Conservation (phyloP, 78 protist genomes). For the Guillardia theta region DNA sequence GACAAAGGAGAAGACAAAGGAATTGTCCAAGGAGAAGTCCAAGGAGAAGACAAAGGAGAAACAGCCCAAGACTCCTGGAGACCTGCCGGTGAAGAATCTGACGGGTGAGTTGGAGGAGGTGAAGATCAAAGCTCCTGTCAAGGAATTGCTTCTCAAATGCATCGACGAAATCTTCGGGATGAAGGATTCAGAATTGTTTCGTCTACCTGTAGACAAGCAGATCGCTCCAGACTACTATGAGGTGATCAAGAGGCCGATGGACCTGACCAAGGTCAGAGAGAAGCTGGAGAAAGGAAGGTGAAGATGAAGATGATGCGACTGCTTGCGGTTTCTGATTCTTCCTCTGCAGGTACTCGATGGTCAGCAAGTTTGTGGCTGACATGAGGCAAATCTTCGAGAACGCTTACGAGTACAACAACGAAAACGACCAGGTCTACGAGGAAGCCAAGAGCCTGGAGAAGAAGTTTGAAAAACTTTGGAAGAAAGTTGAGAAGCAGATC, state of each 20-base stretch:
- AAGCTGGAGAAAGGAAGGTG: not conserved
- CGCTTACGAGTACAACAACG: not conserved
- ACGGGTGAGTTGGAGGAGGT: not conserved
- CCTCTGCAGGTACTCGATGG: not conserved
- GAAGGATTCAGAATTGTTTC: not conserved
- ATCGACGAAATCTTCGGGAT: not conserved
- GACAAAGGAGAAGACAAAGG: not conserved
- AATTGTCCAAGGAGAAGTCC: not conserved
- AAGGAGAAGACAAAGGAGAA: not conserved
- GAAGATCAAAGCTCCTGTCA: not conserved
- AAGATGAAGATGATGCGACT: too few species aligned
- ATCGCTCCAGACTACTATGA: not conserved
- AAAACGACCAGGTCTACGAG: not conserved
- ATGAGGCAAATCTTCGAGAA: not conserved
- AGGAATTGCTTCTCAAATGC: not conserved
- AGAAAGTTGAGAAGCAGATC: not conserved
- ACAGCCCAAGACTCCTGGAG: not conserved
- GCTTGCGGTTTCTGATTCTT: too few species aligned
- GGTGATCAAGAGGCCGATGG: conserved; percentile 1
- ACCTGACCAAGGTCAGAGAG: not conserved
- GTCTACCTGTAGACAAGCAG: not conserved
- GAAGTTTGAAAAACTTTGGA: not conserved
- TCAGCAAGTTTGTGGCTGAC: not conserved
- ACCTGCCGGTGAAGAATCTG: not conserved
- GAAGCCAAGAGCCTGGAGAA: not conserved